phyloP scores from a whole-genome alignment of 2,329 filamentous ascomycete genomes.

The Sporothrix schenckii region DNA sequence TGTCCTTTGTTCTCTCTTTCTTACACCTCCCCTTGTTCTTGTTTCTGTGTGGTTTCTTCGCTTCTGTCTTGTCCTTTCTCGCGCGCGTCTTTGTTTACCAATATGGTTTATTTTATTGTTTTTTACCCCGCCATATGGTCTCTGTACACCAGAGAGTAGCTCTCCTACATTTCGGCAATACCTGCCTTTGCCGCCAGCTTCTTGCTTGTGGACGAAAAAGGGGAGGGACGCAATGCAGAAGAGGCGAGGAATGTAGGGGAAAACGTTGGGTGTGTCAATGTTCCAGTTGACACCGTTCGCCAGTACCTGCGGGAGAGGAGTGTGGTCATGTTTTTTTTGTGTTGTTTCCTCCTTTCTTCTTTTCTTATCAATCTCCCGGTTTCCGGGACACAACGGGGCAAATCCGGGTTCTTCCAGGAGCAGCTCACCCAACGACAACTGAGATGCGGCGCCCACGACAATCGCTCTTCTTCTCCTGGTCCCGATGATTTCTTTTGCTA shows the following conservation, averaged over 20 bases:
- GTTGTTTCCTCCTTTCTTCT: slow-evolving; percentile 1
- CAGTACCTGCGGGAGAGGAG: slow-evolving; percentile 13
- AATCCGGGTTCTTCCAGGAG: slow-evolving; percentile 10
- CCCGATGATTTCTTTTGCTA: slow-evolving; percentile 11
- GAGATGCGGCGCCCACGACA: not conserved
- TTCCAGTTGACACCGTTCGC: slow-evolving; percentile 3
- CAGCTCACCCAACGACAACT: not conserved
- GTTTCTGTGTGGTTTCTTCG: slow-evolving; percentile 8
- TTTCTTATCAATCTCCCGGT: slow-evolving; percentile 25
- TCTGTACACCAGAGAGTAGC: not conserved
- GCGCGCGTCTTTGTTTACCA: slow-evolving; percentile 19
- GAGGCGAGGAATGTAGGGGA: slow-evolving; percentile 12
- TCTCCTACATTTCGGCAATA: not conserved
- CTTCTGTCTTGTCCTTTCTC: slow-evolving; percentile 11
- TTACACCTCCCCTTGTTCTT: slow-evolving; percentile 14
- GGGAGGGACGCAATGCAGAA: slow-evolving; percentile 4
- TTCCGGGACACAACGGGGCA: slow-evolving; percentile 16
- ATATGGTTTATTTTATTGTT: slow-evolving; percentile 20
- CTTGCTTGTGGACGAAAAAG: not conserved
- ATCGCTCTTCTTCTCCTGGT: not conserved
- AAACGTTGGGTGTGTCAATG: not conserved
- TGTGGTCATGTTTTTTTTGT: slow-evolving; percentile 8
- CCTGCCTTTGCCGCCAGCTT: not conserved
- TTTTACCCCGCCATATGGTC: not conserved
- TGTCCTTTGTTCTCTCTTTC: slow-evolving; percentile 10